A percentile compares a stretch with the other conserved stretches of the same genome.
Evolutionary conservation across 768 basidiomycete genomes (phyloP).

Genomic region (Podaxis mareebaensis): DNA sequence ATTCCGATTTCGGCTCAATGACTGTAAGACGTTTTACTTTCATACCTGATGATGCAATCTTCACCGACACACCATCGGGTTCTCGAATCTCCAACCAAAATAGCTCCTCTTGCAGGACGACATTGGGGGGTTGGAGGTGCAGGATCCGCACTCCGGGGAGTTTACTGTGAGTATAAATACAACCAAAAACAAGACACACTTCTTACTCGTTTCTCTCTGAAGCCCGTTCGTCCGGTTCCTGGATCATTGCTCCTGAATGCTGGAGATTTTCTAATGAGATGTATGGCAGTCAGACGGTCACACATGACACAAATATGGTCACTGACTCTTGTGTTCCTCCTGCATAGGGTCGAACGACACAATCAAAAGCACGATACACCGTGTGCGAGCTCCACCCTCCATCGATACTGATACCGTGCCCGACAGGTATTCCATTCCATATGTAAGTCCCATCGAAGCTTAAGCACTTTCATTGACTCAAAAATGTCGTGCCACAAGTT

Average conservation of each 20-base stretch:
- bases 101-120: conserved; percentile 58
- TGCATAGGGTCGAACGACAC: conserved; percentile 44
- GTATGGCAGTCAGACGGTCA: conserved; percentile 24
- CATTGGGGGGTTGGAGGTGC: conserved; percentile 62
- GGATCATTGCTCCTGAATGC: conserved; percentile 53
- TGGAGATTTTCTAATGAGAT: conserved; percentile 52
- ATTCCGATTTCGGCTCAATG: conserved; percentile 57
- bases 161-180: conserved; percentile 30
- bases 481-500: conserved; percentile 22
- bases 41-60: too few species aligned
- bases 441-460: conserved; percentile 35
- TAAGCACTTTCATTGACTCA: background rate
- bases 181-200: background rate
- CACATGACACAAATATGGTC: background rate
- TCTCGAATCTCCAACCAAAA: background rate
- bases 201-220: background rate
- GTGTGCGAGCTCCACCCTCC: conserved; percentile 44
- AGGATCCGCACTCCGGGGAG: conserved; percentile 49
- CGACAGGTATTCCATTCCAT: conserved; percentile 63
- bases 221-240: conserved; percentile 44
- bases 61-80: background rate
- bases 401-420: conserved; percentile 39
- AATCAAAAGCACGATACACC: conserved; percentile 53
- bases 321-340: background rate
- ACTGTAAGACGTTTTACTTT: conserved; percentile 33